Percentiles rank a stretch among this genome's conserved stretches.
Evolutionary conservation across 495 filamentous ascomycete species (phyloP).

Genomic region (Aspergillus panamensis): DNA sequence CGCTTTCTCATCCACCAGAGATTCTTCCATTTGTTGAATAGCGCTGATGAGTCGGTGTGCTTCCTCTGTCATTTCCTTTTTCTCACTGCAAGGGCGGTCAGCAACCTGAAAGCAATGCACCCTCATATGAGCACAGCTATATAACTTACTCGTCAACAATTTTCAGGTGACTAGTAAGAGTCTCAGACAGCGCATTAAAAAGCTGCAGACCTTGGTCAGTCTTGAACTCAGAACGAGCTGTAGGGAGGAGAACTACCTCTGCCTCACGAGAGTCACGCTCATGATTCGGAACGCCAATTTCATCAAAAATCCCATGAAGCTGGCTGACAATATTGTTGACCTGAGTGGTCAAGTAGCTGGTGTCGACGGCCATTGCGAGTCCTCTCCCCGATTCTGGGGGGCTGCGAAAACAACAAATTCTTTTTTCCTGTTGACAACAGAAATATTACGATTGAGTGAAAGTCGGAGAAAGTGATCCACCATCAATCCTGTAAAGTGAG

Average conservation of each 20-base stretch:
- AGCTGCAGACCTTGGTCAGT: conserved; percentile 50
- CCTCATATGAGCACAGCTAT: not conserved
- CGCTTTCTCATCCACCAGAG: conserved; percentile 70
- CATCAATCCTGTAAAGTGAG: conserved; percentile 20
- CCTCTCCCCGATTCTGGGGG: conserved; percentile 25
- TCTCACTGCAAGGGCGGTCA: conserved; percentile 57
- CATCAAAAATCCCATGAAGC: conserved; percentile 90
- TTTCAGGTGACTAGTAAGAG: conserved; percentile 77
- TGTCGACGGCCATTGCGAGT: conserved; percentile 74
- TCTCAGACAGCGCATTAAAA: conserved; percentile 82
- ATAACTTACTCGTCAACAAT: conserved; percentile 62
- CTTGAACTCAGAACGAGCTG: conserved; percentile 18
- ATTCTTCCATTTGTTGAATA: conserved; percentile 90
- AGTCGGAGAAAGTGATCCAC: conserved; percentile 27
- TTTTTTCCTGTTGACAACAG: conserved; percentile 26
- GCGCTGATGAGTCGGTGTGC: conserved; percentile 77
- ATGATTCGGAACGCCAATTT: conserved; percentile 87
- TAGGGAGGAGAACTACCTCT: conserved; percentile 51
- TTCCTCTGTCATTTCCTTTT: conserved; percentile 80
- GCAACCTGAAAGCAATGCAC: not conserved
- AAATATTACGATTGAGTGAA: conserved; percentile 20
- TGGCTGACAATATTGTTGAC: conserved; percentile 87
- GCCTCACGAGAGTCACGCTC: conserved; percentile 84
- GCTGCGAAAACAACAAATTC: conserved; percentile 8
- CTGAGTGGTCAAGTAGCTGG: conserved; percentile 86